Percentiles rank a stretch among this genome's conserved stretches.
Conservation (phyloP, 768 basidiomycete genomes). For the Mrakia gelida region DNA sequence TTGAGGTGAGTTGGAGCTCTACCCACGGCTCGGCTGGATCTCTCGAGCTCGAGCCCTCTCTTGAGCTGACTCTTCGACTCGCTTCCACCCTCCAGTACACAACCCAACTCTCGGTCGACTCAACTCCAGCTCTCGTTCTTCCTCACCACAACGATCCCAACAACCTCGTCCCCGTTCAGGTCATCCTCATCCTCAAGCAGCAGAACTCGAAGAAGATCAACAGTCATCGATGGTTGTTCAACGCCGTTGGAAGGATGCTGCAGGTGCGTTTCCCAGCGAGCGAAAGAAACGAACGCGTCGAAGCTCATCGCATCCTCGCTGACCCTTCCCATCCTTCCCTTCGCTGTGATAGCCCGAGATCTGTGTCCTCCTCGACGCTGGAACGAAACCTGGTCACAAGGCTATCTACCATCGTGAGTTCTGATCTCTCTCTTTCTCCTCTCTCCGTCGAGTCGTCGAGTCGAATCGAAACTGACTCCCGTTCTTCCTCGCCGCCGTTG, state of each 20-base stretch:
- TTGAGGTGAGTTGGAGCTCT: slow-evolving; percentile 59
- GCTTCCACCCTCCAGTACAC: slow-evolving; percentile 76
- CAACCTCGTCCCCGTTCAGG: slow-evolving; percentile 83
- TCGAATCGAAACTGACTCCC: slow-evolving; percentile 31
- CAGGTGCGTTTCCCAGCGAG: slow-evolving; percentile 51
- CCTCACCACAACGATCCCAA: slow-evolving; percentile 85
- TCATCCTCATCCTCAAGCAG: slow-evolving; percentile 85
- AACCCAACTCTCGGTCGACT: slow-evolving; percentile 88
- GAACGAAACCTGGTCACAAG: slow-evolving; percentile 94
- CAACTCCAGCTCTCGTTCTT: slow-evolving; percentile 82
- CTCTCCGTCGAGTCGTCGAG: slow-evolving; percentile 45
- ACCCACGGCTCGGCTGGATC: too few relatives aligned
- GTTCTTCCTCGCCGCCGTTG: too few relatives aligned
- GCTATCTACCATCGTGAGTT: slow-evolving; percentile 74
- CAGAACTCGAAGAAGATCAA: slow-evolving; percentile 87
- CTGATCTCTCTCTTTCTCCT: not conserved
- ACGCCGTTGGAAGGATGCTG: slow-evolving; percentile 78
- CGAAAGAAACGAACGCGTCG: not conserved
- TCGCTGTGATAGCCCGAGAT: slow-evolving; percentile 63
- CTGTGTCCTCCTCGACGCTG: slow-evolving; percentile 88
- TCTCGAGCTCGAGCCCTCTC: too few relatives aligned
- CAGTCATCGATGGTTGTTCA: slow-evolving; percentile 60
- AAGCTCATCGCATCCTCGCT: too few relatives aligned
- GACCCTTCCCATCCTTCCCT: not conserved
- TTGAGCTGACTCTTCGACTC: not conserved